Percentiles rank a stretch among this genome's conserved stretches.
Conservation (phyloP, 2,329 filamentous ascomycete species). For the Thelonectria olida region DNA sequence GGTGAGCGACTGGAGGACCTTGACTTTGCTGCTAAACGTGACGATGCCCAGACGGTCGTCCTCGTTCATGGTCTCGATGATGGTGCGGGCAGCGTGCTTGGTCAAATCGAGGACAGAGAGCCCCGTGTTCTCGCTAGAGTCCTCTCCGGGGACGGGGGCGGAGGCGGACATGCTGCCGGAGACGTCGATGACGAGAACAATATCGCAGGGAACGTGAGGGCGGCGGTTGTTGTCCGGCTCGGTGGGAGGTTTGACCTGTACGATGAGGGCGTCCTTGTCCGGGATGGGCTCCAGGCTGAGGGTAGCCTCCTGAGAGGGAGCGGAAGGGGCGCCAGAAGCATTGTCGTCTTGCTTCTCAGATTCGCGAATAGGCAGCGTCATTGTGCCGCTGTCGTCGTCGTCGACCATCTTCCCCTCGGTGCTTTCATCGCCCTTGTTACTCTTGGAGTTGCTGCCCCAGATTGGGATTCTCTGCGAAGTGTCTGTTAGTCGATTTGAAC, state of each 20-base stretch:
- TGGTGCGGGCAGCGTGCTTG: constrained; percentile 67
- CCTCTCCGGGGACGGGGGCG: constrained; percentile 58
- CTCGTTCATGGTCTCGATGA: constrained; percentile 64
- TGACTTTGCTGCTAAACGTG: constrained; percentile 56
- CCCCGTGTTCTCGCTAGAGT: constrained; percentile 57
- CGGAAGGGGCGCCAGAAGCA: neutral
- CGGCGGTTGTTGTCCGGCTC: constrained; percentile 39
- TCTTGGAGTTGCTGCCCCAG: constrained; percentile 12
- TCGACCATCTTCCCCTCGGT: neutral
- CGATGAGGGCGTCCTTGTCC: constrained; percentile 51
- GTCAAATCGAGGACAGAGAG: constrained; percentile 66
- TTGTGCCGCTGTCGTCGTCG: neutral
- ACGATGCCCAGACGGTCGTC: constrained; percentile 67
- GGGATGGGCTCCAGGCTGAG: constrained; percentile 53
- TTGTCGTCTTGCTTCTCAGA: constrained; percentile 2
- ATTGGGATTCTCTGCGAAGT: constrained; percentile 29
- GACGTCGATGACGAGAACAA: constrained; percentile 70
- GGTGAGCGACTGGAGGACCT: constrained; percentile 55
- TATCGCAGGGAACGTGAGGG: constrained; percentile 62
- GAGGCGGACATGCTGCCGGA: constrained; percentile 63
- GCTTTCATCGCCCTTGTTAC: neutral
- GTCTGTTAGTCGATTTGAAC: neutral
- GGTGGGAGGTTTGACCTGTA: constrained; percentile 57
- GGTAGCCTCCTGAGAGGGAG: constrained; percentile 21
- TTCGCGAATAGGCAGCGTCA: constrained; percentile 13